phyloP scores from a whole-genome alignment of 192 early-diverging fungal species.

The Coemansia pectinata region DNA sequence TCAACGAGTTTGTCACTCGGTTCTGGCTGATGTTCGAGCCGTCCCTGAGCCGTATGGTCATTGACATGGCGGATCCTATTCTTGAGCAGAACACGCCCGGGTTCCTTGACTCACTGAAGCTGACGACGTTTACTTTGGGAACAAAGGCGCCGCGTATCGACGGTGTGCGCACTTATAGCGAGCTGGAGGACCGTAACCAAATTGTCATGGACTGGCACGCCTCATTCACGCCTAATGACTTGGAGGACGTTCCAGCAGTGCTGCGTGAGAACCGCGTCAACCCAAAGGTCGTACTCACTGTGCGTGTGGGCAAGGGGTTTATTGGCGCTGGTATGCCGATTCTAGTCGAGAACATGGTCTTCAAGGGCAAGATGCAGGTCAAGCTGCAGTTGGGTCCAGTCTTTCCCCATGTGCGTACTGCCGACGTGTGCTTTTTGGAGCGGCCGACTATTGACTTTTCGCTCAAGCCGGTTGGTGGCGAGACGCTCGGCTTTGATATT shows the following conservation, averaged over 20 bases:
- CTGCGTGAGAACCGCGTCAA: conserved; percentile 72
- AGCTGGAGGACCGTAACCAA: conserved; percentile 71
- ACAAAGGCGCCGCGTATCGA: conserved; percentile 75
- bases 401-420: conserved; percentile 72
- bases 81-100: conserved; percentile 74
- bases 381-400: conserved; percentile 82
- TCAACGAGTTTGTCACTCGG: conserved; percentile 81
- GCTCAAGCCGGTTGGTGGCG: conserved; percentile 86
- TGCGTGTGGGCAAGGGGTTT: conserved; percentile 85
- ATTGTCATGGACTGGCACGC: conserved; percentile 89
- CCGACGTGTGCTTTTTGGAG: conserved; percentile 84
- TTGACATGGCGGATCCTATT: conserved; percentile 70
- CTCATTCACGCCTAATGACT: conserved; percentile 82
- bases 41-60: conserved; percentile 72
- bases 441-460: conserved; percentile 86
- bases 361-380: conserved; percentile 74
- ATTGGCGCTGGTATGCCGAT: conserved; percentile 84
- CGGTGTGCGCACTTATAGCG: conserved; percentile 69
- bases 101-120: conserved; percentile 76
- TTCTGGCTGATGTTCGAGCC: conserved; percentile 95
- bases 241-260: conserved; percentile 68
- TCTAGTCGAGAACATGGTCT: conserved; percentile 81
- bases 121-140: conserved; percentile 76
- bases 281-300: conserved; percentile 83
- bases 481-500: conserved; percentile 83